Percentiles rank a stretch among this genome's conserved stretches.
phyloP scores from a whole-genome alignment of 2,329 filamentous ascomycete genomes.

The Bimuria novae-zelandiae region DNA sequence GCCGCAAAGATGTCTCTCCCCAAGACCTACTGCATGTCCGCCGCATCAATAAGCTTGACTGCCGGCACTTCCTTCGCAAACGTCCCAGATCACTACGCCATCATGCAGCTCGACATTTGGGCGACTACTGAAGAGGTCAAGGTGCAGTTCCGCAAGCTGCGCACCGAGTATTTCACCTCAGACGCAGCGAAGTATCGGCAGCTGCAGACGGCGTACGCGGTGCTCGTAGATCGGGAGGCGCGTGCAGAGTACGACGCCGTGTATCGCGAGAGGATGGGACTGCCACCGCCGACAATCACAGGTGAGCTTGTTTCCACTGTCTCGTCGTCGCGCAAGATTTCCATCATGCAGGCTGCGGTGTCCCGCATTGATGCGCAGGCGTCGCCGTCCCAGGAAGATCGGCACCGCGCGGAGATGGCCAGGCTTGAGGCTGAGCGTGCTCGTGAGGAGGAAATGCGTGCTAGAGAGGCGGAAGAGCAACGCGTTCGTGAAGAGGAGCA shows the following conservation, averaged over 20 bases:
- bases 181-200: slow-evolving; percentile 36
- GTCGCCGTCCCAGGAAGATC: neutral
- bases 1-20: neutral
- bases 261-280: slow-evolving; percentile 20
- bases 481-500: neutral
- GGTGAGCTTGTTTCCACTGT: too few relatives aligned
- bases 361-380: slow-evolving; percentile 8
- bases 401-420: neutral
- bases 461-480: too few relatives aligned
- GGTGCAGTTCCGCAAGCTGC: slow-evolving; percentile 31
- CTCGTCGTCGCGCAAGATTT: neutral
- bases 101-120: slow-evolving; percentile 27
- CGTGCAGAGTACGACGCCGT: slow-evolving; percentile 33
- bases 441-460: too few relatives aligned
- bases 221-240: slow-evolving; percentile 34
- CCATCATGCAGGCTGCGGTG: neutral
- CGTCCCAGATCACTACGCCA: slow-evolving; percentile 39
- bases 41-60: neutral
- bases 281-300: slow-evolving; percentile 12
- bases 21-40: neutral
- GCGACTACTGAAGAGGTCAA: slow-evolving; percentile 39
- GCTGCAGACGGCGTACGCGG: slow-evolving; percentile 36
- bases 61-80: slow-evolving; percentile 7
- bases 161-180: slow-evolving; percentile 34
- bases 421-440: too few relatives aligned